Base-by-base conservation (phyloP, 2,329 filamentous ascomycete genomes). In the Xylariomycetidae sp. region DNA sequence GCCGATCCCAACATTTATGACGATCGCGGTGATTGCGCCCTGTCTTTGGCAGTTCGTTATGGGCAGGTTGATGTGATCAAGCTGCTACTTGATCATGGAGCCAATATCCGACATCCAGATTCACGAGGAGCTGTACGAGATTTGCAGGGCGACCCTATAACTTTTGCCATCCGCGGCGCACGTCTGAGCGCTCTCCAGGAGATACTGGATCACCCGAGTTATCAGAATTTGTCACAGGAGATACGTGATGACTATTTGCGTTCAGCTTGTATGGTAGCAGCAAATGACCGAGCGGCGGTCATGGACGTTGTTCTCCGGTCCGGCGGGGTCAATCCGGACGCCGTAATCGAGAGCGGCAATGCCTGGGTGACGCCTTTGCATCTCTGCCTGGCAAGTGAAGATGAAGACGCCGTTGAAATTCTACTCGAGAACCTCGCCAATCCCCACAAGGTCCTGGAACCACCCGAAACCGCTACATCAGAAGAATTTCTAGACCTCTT, bases 1-100 rank as follows among this genome's bases (percentile, higher is more conserved):
- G 46, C 40, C 11, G 34, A 48, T 34, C 46, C 48, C 16, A 40
- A 49, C 33, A 31, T 35, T 37, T 15, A 10, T 12, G 16, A 30
- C 4, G 29, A 25, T 20, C 3, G 18, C 3, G 23, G 28, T 6
- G 13, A 26, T 6, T 6, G 16, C 14, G 27, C 41, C 26, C 25
- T 39, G 9, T 23, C 10, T 1, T 4, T 31, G 11, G 31, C 44
- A 20, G 18, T 43, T 14, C 6, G 33, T 20, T 11, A 17, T 8
- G 17, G 15, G 4, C 10, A 40, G 4, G 2, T 7, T n/a, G 13
- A 5, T 5, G 41, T 44, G 29, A 16, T 48, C 12, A 5, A 16
- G 2, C 17, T 46, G 9, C 28, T 50, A 7, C 15, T 50, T 8
- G 35, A 49, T 14, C 28, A 42, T 31, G 48, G 48, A 6, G 42